Evolutionary conservation across 2,329 filamentous ascomycete species (phyloP), one percentile per base, ranked within the genome.

Genomic region (Colletotrichum abscissum): DNA sequence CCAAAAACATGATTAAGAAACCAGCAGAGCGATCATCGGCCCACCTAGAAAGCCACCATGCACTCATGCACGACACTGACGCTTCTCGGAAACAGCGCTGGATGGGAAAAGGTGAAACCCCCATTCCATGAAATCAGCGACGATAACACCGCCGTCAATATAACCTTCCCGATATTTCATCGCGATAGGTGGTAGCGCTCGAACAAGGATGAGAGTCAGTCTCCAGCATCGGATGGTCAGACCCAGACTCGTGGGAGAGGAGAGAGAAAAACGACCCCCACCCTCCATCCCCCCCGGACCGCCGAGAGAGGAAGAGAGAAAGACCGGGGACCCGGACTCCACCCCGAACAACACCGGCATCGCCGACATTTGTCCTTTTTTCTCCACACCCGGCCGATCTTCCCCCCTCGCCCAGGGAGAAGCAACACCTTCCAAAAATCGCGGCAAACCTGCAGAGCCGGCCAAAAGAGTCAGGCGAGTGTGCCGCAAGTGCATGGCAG

Each of bases 121-220:
- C 42, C 42, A 49, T 49, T 16, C 38, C 42, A 49, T 0, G 11
- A 3, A 49, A 56, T 28, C 28, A 26, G 16, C 49, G 63, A 65
- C 14, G 16, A 38, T 54, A 54, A 67, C 11, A 52, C 22, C 62
- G 52, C 14, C 28, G 52, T 65, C 67, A 46, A n/a, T n/a, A 66
- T 58, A 54, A 55, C 24, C n/a, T 46, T 68, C 9, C 63, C 68
- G 56, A 55, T 19, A 62, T 56, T 60, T 42, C 24, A 46, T 33
- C 63, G 68, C 11, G 26, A 19, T 58, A 49, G 58, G 22, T 63
- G 33, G 26, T 5, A 54, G 42, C 57, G 19, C 42, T 5, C 42
- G n/a, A 42, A 56, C 63, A 71, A 35, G 69, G 69, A 49, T 67
- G 63, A 68, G 69, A 71, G 69, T 71, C 63, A 62, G 49, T 57